phyloP scores from a whole-genome alignment of 768 basidiomycete genomes.

The Suillus subluteus region DNA sequence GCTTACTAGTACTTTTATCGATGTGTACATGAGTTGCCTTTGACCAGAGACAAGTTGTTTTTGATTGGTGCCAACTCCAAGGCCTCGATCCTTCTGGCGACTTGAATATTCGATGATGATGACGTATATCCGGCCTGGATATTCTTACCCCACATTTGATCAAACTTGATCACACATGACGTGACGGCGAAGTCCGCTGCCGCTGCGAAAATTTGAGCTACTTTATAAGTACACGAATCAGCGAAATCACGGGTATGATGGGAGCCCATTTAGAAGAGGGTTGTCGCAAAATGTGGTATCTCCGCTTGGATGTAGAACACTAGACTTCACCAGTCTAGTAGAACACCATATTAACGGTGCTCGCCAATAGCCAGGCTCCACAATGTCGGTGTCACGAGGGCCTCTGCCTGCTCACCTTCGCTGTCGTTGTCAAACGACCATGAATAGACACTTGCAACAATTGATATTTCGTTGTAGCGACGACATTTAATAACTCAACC shows the following conservation, averaged over 20 bases:
- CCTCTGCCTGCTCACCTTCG: not conserved
- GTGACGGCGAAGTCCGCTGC: not conserved
- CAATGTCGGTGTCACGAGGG: not conserved
- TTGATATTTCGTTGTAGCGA: not conserved
- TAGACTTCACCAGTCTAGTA: no score
- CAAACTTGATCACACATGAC: no score
- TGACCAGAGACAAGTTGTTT: not conserved
- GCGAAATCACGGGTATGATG: no score
- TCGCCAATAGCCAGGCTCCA: not conserved
- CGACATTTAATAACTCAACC: not conserved
- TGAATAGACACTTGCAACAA: not conserved
- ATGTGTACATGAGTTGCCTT: not conserved
- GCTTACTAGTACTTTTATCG: not conserved
- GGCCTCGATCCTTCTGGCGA: not conserved
- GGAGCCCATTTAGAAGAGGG: no score
- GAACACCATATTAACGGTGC: not conserved
- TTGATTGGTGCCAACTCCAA: not conserved
- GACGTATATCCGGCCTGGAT: not conserved
- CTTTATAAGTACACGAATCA: not conserved
- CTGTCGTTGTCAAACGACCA: not conserved
- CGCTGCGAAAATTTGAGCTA: not conserved
- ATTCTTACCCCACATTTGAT: not conserved
- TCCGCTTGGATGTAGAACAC: not conserved
- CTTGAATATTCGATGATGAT: not conserved
- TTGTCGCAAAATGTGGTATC: not conserved